phyloP scores from a whole-genome alignment of 148 eudicot species.

The Camellia japonica region DNA sequence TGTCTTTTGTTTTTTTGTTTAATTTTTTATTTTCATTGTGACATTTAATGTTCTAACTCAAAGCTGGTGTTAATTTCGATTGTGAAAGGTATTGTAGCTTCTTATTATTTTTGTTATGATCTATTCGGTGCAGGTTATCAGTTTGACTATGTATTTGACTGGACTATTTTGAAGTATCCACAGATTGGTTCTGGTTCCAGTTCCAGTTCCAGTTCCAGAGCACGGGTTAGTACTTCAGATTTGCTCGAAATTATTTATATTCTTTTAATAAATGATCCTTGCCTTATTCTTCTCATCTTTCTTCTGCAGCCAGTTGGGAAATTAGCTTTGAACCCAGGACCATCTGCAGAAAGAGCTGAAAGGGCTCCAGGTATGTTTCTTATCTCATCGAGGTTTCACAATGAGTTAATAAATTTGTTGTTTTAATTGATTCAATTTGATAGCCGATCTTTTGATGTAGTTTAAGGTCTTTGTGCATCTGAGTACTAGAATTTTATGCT shows the following conservation, averaged over 20 bases:
- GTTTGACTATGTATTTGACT: conserved; percentile 68
- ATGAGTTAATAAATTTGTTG: neutral
- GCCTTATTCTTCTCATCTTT: neutral
- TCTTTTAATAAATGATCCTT: conserved; percentile 8
- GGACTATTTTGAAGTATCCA: conserved; percentile 62
- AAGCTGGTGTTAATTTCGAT: neutral
- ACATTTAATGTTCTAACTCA: neutral
- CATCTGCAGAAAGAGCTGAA: conserved; percentile 71
- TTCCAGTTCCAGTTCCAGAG: conserved; percentile 26
- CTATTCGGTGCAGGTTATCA: conserved; percentile 49
- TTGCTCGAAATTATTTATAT: neutral
- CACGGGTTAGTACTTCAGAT: conserved; percentile 25
- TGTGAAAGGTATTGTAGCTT: neutral
- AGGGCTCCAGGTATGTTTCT: conserved; percentile 57
- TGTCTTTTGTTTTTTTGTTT: neutral
- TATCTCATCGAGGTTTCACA: conserved; percentile 2
- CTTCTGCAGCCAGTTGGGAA: conserved; percentile 59
- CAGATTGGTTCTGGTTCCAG: conserved; percentile 40
- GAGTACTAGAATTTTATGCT: neutral
- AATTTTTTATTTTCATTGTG: neutral
- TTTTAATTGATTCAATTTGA: neutral
- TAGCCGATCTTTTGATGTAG: neutral
- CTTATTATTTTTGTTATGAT: neutral
- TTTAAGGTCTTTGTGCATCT: neutral
- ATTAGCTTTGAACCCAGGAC: conserved; percentile 62